phyloP scores from a whole-genome alignment of 176 grass and related monocot species.

The Pharus latifolius region DNA sequence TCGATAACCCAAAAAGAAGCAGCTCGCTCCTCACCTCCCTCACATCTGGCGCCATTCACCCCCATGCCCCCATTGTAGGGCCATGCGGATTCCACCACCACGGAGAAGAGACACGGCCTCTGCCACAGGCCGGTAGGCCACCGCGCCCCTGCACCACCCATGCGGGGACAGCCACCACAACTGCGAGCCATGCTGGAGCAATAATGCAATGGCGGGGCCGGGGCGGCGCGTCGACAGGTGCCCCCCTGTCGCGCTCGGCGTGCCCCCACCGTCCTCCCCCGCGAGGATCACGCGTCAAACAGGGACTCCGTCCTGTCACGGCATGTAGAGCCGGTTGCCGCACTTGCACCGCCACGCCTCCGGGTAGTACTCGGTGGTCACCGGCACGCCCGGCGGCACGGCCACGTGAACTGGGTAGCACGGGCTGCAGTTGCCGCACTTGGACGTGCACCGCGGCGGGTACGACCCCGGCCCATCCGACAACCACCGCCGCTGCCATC shows the following conservation, averaged over 20 bases:
- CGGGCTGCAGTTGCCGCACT: slow-evolving; percentile 65
- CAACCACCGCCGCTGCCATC: slow-evolving; percentile 10
- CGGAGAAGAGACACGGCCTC: not conserved
- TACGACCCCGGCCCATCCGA: slow-evolving; percentile 55
- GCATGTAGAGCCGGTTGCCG: slow-evolving; percentile 74
- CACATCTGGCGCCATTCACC: slow-evolving; percentile 6
- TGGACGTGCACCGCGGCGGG: slow-evolving; percentile 60
- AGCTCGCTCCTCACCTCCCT: not conserved
- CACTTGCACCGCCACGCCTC: slow-evolving; percentile 89
- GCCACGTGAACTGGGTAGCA: slow-evolving; percentile 71
- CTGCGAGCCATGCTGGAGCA: no score
- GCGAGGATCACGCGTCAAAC: not conserved
- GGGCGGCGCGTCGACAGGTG: no score
- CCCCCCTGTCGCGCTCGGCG: no score
- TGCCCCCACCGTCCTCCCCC: not conserved
- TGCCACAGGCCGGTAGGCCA: not conserved
- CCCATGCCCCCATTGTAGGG: slow-evolving; percentile 29
- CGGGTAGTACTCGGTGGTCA: slow-evolving; percentile 79
- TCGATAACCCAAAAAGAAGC: not conserved
- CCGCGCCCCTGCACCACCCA: not conserved
- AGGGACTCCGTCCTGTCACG: slow-evolving; percentile 5
- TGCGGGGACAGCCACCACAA: no score
- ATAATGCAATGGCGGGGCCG: no score
- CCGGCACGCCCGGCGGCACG: slow-evolving; percentile 70
- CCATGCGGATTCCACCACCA: slow-evolving; percentile 8